phyloP scores from a whole-genome alignment of 768 basidiomycete species.

The Daedalea quercina region DNA sequence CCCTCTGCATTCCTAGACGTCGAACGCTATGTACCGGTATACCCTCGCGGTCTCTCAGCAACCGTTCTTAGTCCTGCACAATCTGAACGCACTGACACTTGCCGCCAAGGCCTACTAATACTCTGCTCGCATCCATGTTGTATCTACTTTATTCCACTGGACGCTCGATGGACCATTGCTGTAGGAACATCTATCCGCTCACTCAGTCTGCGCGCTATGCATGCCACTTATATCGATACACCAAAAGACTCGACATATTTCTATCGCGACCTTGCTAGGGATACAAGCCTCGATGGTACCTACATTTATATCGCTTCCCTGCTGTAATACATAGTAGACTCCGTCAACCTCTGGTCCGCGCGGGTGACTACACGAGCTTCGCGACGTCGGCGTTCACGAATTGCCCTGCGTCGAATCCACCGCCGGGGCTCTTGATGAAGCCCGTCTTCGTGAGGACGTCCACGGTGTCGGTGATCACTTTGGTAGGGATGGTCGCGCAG shows the following conservation, averaged over 20 bases:
- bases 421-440: constrained; percentile 52
- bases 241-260: neutral
- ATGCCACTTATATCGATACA: neutral
- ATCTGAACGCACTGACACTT: neutral
- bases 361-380: constrained; percentile 30
- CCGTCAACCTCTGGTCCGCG: neutral
- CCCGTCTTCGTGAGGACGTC: constrained; percentile 73
- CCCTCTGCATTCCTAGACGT: neutral
- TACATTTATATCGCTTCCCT: neutral
- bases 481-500: constrained; percentile 55
- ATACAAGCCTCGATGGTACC: neutral
- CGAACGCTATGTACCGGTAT: neutral
- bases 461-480: constrained; percentile 65
- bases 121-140: neutral
- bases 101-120: neutral
- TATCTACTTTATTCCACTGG: neutral
- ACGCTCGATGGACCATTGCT: too few species aligned
- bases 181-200: neutral
- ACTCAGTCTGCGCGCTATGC: neutral
- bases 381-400: constrained; percentile 57
- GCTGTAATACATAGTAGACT: neutral
- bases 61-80: neutral
- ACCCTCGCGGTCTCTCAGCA: neutral
- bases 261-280: neutral
- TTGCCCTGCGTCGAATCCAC: constrained; percentile 44